Evolutionary conservation across 1,284 basidiomycete genomes (phyloP), one percentile per base, ranked within the genome.

Genomic region (Sporisorium sorghi): DNA sequence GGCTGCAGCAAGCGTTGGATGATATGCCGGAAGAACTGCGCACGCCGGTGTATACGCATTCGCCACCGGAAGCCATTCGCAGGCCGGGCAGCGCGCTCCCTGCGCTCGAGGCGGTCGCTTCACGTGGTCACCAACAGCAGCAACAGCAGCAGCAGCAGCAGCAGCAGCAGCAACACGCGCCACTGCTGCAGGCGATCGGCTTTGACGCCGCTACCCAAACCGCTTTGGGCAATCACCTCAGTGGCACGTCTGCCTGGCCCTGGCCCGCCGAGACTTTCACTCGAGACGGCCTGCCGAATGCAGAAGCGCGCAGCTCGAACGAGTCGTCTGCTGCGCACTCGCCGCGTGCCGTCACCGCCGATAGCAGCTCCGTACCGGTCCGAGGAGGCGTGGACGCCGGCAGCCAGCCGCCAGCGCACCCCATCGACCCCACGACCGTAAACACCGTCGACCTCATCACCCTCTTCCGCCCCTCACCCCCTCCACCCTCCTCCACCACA

Each of bases 11-110:
- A 39, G 58, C 61, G 21, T 56, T 77, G 37, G 57, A 68, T 12
- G 71, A 70, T n/a, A 74, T 74, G 75, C 75, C 75, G 2, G 66
- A 73, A 9, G 62, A 73, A 33, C 47, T 77, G 43, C 49, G 65
- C 17, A 65, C 55, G 19, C 70, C 71, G 5, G 54, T 58, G 9
- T 66, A 68, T 21, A 59, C 49, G 12, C 68, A 73, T 52, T 42
- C 68, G 19, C 67, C 74, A 23, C 60, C 64, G 1, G 50, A 60
- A 26, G 55, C 58, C 2, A 50, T 61, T 15, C 55, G 73, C 35
- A 23, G 57, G 24, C 66, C 53, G 7, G 70, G 66, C 7, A 54
- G 26, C 8, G 48, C 46, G 1, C 35, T 71, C 21, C 62, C 71
- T 11, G 49, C 56, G 28, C 60, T 77, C 26, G 58, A 54, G 5